Evolutionary conservation across 2,329 filamentous ascomycete species (phyloP).

Genomic region (Trichoderma afroharzianum): DNA sequence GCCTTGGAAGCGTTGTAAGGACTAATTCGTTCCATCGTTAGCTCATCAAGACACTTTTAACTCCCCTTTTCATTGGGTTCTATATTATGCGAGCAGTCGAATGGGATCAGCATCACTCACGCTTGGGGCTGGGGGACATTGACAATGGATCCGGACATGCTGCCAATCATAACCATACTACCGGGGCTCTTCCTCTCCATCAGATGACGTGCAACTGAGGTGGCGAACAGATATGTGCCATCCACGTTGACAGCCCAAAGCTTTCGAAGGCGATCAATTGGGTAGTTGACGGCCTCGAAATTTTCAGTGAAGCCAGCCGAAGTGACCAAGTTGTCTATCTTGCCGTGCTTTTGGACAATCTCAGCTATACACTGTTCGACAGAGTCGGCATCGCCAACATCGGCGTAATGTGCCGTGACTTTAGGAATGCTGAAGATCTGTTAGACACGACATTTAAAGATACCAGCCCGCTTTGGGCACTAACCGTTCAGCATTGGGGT

Average conservation of each 20-base stretch:
- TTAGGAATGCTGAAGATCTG: slow-evolving; percentile 58
- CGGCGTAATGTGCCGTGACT: slow-evolving; percentile 85
- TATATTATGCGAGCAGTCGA: not conserved
- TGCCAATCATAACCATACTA: slow-evolving; percentile 91
- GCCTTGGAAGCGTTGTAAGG: slow-evolving; percentile 95
- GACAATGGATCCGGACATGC: slow-evolving; percentile 91
- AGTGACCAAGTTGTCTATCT: slow-evolving; percentile 88
- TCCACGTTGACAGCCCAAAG: slow-evolving; percentile 92
- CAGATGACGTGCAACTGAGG: slow-evolving; percentile 78
- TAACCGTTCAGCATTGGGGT: slow-evolving; percentile 69
- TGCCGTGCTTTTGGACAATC: slow-evolving; percentile 58
- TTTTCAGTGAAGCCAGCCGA: slow-evolving; percentile 98
- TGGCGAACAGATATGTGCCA: slow-evolving; percentile 86
- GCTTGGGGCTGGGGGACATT: slow-evolving; percentile 93
- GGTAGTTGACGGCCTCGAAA: slow-evolving; percentile 87
- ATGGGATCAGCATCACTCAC: slow-evolving; percentile 34
- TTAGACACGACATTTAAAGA: not conserved
- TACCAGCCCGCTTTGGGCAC: slow-evolving; percentile 20
- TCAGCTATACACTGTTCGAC: slow-evolving; percentile 71
- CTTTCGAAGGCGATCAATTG: slow-evolving; percentile 85
- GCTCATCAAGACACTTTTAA: not conserved
- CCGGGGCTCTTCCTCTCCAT: slow-evolving; percentile 76
- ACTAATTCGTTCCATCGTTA: slow-evolving; percentile 29
- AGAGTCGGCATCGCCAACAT: slow-evolving; percentile 76
- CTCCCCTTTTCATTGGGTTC: not conserved